Percentiles rank a stretch among this genome's conserved stretches.
Evolutionary conservation across 352 stramenopile genomes (phyloP).

Genomic region (Globisporangium uncinulatum): DNA sequence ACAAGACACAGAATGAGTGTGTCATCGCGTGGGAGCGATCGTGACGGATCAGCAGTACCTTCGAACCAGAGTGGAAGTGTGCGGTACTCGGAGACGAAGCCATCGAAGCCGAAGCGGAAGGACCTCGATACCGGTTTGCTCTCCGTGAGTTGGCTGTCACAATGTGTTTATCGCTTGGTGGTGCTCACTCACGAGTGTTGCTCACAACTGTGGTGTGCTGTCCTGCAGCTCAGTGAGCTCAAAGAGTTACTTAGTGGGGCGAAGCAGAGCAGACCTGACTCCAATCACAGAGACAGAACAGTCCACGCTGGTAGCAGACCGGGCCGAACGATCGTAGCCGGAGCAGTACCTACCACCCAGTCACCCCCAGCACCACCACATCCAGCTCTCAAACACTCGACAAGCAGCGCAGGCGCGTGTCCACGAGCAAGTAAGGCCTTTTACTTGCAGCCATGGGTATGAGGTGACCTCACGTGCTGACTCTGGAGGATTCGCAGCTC

Average conservation of each 20-base stretch:
- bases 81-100: conserved; percentile 1
- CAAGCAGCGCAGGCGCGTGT: no score
- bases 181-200: no score
- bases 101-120: conserved; percentile 6
- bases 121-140: conserved; percentile 32
- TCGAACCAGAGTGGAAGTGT: conserved; percentile 4
- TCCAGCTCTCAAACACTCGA: no score
- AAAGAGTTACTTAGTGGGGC: conserved; percentile 33
- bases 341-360: no score
- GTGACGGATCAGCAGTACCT: background rate
- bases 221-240: conserved; percentile 36
- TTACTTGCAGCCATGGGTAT: no score
- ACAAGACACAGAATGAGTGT: background rate
- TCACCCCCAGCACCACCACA: no score
- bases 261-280: conserved; percentile 13
- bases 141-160: conserved; percentile 21
- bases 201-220: background rate
- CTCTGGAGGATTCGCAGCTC: no score
- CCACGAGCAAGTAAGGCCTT: no score
- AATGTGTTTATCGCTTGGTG: background rate
- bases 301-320: conserved; percentile 2
- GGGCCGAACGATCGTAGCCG: background rate
- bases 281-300: background rate
- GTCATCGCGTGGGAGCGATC: no score
- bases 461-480: no score